Conservation (phyloP, 2,329 filamentous ascomycete genomes). For the Neofusicoccum umdonicola region DNA sequence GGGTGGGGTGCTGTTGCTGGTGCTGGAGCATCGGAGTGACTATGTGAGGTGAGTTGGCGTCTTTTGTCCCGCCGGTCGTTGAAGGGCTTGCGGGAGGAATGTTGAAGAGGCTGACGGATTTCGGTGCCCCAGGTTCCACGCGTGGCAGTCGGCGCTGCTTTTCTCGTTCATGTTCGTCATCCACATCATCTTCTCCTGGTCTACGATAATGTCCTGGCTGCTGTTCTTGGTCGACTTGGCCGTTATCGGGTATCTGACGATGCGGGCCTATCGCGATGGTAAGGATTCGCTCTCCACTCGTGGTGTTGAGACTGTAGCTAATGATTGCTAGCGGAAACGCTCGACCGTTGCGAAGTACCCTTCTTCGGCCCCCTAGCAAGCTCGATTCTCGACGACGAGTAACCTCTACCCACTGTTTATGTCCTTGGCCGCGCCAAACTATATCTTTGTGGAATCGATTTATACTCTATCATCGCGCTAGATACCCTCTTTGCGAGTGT, state of each 20-base stretch:
- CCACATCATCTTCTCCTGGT: conserved; percentile 86
- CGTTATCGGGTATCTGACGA: conserved; percentile 72
- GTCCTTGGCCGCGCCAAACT: background rate
- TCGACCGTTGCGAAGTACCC: conserved; percentile 76
- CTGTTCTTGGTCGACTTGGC: conserved; percentile 73
- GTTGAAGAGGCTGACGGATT: conserved; percentile 17
- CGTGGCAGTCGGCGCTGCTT: conserved; percentile 86
- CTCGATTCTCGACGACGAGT: conserved; percentile 87
- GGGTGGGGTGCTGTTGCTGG: conserved; percentile 77
- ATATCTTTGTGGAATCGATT: background rate
- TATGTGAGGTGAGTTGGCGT: conserved; percentile 72
- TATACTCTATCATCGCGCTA: background rate
- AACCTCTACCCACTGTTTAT: background rate
- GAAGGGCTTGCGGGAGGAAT: background rate
- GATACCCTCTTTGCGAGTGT: conserved; percentile 2
- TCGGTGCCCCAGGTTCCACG: conserved; percentile 69
- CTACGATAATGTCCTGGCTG: conserved; percentile 76
- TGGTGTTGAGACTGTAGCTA: background rate
- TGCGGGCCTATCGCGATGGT: conserved; percentile 82
- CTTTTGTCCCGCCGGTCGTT: background rate
- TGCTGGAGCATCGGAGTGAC: conserved; percentile 91
- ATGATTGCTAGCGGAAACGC: conserved; percentile 53
- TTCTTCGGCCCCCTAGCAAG: conserved; percentile 83
- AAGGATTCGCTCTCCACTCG: conserved; percentile 21
- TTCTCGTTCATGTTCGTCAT: conserved; percentile 72